phyloP scores from a whole-genome alignment of 352 stramenopile genomes.

The Globisporangium iwayamae region DNA sequence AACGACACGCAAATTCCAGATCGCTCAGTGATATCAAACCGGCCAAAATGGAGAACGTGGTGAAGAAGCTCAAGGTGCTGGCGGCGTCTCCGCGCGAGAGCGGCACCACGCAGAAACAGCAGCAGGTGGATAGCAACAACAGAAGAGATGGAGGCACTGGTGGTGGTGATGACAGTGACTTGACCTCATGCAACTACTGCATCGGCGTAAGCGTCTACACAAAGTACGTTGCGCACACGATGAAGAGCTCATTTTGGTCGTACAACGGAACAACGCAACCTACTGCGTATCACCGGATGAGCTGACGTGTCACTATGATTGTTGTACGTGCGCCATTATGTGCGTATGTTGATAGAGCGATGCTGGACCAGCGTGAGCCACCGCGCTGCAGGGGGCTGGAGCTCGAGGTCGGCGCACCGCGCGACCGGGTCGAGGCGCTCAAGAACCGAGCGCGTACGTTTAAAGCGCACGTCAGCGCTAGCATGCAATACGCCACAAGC shows the following conservation, averaged over 20 bases:
- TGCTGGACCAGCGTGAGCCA: conserved; percentile 43
- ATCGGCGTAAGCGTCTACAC: conserved; percentile 67
- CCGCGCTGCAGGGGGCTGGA: conserved; percentile 57
- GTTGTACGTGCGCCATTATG: neutral
- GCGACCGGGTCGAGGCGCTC: conserved; percentile 45
- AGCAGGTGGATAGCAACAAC: conserved; percentile 5
- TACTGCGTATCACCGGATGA: too few species aligned
- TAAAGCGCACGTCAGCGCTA: neutral
- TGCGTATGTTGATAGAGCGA: conserved; percentile 22
- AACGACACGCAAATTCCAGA: neutral
- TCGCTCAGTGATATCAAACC: neutral
- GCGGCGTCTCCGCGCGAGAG: conserved; percentile 12
- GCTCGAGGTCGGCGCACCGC: conserved; percentile 30
- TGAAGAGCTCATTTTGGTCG: neutral
- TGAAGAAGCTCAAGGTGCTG: conserved; percentile 1
- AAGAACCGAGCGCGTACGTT: conserved; percentile 39
- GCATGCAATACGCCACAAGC: conserved; percentile 1
- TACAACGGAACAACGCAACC: neutral
- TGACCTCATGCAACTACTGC: conserved; percentile 46
- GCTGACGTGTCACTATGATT: neutral
- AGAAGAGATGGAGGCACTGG: neutral
- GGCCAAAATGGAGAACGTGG: conserved; percentile 6
- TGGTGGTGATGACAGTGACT: neutral
- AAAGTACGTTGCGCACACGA: conserved; percentile 27
- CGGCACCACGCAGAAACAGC: conserved; percentile 2